A percentile compares a stretch with the other conserved stretches of the same genome.
Evolutionary conservation across 2,329 filamentous ascomycete genomes (phyloP).

Genomic region (Penicillium sp.): DNA sequence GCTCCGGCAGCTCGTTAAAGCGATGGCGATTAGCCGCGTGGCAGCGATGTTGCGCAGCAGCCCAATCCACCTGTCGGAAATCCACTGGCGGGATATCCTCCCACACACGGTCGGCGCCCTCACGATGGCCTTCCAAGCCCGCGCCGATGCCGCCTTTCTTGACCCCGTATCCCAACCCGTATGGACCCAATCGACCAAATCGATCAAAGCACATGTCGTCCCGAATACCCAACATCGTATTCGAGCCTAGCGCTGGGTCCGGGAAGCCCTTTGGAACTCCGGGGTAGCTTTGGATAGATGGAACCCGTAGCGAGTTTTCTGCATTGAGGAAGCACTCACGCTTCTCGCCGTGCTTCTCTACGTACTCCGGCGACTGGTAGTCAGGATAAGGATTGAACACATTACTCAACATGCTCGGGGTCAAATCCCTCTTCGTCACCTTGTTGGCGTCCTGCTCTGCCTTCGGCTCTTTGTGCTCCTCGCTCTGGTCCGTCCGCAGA

Average conservation of each 20-base stretch:
- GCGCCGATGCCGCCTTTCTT: conserved; percentile 77
- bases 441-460: conserved; percentile 26
- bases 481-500: conserved; percentile 35
- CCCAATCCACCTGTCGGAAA: conserved; percentile 76
- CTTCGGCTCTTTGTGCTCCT: conserved; percentile 11
- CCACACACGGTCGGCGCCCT: conserved; percentile 81
- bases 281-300: conserved; percentile 69
- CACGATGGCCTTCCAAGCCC: conserved; percentile 79
- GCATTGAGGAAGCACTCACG: conserved; percentile 77
- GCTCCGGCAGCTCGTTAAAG: conserved; percentile 54
- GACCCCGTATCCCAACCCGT: conserved; percentile 82
- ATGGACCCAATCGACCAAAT: conserved; percentile 82
- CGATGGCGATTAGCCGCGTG: conserved; percentile 67
- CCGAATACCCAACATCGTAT: conserved; percentile 73
- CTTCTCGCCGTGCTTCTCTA: conserved; percentile 58
- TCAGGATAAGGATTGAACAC: conserved; percentile 69
- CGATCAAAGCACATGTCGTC: conserved; percentile 92
- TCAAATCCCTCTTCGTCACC: conserved; percentile 26
- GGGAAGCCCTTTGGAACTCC: conserved; percentile 84
- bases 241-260: conserved; percentile 80
- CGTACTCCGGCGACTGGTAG: conserved; percentile 59
- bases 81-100: conserved; percentile 69
- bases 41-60: conserved; percentile 72
- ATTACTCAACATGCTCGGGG: conserved; percentile 48
- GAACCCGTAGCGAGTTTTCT: conserved; percentile 62